A percentile compares a stretch with the other conserved stretches of the same genome.
Evolutionary conservation across 1,139 yeast species (phyloP).

Genomic region (Magnusiomyces suaveolens): DNA sequence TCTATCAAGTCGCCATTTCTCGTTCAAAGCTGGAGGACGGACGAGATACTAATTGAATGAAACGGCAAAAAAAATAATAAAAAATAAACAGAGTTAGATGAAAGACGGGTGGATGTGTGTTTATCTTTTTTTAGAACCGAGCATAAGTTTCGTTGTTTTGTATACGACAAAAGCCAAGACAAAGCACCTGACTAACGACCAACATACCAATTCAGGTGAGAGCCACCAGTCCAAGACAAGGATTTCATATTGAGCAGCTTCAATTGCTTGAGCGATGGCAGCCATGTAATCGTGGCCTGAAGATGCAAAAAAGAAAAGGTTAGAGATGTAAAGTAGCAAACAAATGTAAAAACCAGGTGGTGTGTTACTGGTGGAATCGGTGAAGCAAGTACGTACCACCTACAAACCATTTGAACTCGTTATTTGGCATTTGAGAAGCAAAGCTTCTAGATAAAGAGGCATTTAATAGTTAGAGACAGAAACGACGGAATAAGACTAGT

Average conservation of each 20-base stretch:
- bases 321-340: too few relatives aligned
- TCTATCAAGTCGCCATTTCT: slow-evolving; percentile 53
- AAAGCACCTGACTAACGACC: not conserved
- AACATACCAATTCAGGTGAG: slow-evolving; percentile 41
- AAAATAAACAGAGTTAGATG: not conserved
- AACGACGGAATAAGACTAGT: too few relatives aligned
- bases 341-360: too few relatives aligned
- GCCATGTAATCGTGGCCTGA: slow-evolving; percentile 32
- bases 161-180: not conserved
- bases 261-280: slow-evolving; percentile 53
- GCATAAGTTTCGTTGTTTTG: too few relatives aligned
- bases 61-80: not conserved
- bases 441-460: slow-evolving; percentile 24
- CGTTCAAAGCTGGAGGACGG: slow-evolving; percentile 56
- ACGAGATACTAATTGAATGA: slow-evolving; percentile 35
- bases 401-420: slow-evolving; percentile 59
- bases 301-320: not conserved
- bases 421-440: slow-evolving; percentile 47
- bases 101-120: not conserved
- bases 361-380: too few relatives aligned
- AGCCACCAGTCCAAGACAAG: slow-evolving; percentile 63
- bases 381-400: slow-evolving; percentile 38
- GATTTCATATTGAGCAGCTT: slow-evolving; percentile 54
- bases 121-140: not conserved
- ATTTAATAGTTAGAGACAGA: not conserved